phyloP scores from a whole-genome alignment of 106 monocot genomes.

The Dendrobium chrysotoxum region DNA sequence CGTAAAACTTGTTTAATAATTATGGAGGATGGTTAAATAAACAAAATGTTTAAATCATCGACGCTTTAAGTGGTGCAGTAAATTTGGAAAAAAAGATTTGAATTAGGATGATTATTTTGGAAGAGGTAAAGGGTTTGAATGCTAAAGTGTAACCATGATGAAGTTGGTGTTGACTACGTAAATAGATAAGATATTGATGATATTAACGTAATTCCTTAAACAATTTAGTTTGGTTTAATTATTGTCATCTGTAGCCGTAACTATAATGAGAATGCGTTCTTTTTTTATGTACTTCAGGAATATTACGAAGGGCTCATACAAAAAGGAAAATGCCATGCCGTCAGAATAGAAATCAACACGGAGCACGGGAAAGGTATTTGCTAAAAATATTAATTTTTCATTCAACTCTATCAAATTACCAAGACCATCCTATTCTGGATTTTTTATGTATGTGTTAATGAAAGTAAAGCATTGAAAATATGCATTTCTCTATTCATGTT shows the following conservation, averaged over 20 bases:
- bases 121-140: neutral
- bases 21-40: neutral
- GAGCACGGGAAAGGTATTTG: conserved; percentile 60
- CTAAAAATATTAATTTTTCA: neutral
- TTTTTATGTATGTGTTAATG: neutral
- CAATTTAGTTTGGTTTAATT: neutral
- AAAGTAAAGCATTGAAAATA: neutral
- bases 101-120: neutral
- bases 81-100: neutral
- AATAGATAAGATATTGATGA: neutral
- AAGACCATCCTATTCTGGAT: neutral
- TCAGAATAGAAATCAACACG: conserved; percentile 32
- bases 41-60: neutral
- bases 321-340: conserved; percentile 28
- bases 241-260: neutral
- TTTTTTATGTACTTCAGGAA: conserved; percentile 27
- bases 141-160: neutral
- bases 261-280: neutral
- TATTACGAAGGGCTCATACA: conserved; percentile 51
- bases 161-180: neutral
- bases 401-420: neutral
- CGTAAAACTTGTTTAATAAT: too few species aligned
- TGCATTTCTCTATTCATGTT: neutral
- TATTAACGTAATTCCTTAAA: neutral
- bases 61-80: neutral